Evolutionary conservation across 768 basidiomycete genomes (phyloP), one percentile per base, ranked within the genome.

Genomic region (Dioszegia crocea): DNA sequence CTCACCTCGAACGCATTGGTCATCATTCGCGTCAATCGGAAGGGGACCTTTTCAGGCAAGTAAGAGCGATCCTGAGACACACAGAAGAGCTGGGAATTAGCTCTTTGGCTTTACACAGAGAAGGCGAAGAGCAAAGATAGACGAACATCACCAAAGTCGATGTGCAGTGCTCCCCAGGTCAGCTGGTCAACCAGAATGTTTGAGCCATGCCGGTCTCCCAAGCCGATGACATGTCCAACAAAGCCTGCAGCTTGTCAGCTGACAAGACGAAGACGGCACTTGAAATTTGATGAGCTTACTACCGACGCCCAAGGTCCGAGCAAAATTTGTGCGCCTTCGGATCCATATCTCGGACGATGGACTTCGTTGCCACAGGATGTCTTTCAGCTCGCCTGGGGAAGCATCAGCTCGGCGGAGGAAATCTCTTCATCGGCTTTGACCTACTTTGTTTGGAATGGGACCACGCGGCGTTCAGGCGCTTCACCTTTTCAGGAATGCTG

Each of bases 1-100:
- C 69, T 62, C 29, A 70, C 70, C 62, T 78, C 78, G 58, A 78
- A 75, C 0, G 76, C 71, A 51, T 78, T 77, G 30, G 74, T 75
- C 61, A 79, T 75, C 75, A 78, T 77, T 14, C 76, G 68, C 8
- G 78, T 79, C 11, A 78, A 61, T 8, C 78, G 64, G 75, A 79
- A 79, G 2, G 78, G 78, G 1, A 79, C 75, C 38, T 75, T 76
- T 59, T 79, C 78, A n/a, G 78, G 75, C 21, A 74, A 62, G 57
- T 66, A 69, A 33, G 68, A 64, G 31, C 76, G 58, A 44, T 77
- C 73, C 65, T 74, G 73, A 6, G 76, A 73, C 4, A 73, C 70
- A 26, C 67, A 67, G 51, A 76, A 75, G 1, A 74, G 65, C 67
- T 76, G 44, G 8, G 33, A 33, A 6, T 33, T 14, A 33, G 33